Base-by-base conservation (phyloP, 495 filamentous ascomycete genomes). In the Annulohypoxylon nitens region DNA sequence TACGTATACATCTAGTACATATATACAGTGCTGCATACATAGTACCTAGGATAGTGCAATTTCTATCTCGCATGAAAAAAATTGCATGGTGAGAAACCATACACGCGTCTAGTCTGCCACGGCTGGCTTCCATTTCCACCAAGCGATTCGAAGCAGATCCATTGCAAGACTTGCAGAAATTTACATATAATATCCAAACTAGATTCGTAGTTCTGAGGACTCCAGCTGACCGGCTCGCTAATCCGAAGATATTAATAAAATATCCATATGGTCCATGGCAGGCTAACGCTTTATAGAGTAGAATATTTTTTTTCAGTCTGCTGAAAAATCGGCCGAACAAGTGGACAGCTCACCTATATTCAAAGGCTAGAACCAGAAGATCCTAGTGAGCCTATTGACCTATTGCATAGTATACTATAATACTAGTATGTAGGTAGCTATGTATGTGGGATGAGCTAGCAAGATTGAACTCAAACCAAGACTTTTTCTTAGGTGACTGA, bases 91-190 rank as follows among this genome's bases (percentile, higher is more conserved):
- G 14, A 61, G 54, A 30, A 73, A 68, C 70, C 14, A 61, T 74
- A 55, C 65, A 69, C 70, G 70, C 70, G 70, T 72, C 70, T 64
- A 67, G 47, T 61, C 48, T n/a, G 55, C 30, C 53, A 54, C 61
- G 68, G 61, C 53, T 43, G 34, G 34, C 36, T 41, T 25, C 11
- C 12, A 3, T 60, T 72, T 59, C 34, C 45, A 61, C 55, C 47
- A 54, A 62, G 53, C 54, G 48, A 71, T 5, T 14, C 55, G 12
- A 59, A 23, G 9, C 14, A 25, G 33, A 9, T 41, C 33, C 1
- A 50, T 10, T 20, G 9, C 43, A 33, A 59, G 12, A n/a, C 18
- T n/a, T n/a, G n/a, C 11, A 12, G 39, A 43, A 14, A 20, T 48
- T 30, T 25, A 54, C 9, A 51, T 9, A 25, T 9, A 14, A 2